Percentiles rank a stretch among this genome's conserved stretches.
Conservation (phyloP, 495 filamentous ascomycete genomes). For the Geopyxis carbonaria region DNA sequence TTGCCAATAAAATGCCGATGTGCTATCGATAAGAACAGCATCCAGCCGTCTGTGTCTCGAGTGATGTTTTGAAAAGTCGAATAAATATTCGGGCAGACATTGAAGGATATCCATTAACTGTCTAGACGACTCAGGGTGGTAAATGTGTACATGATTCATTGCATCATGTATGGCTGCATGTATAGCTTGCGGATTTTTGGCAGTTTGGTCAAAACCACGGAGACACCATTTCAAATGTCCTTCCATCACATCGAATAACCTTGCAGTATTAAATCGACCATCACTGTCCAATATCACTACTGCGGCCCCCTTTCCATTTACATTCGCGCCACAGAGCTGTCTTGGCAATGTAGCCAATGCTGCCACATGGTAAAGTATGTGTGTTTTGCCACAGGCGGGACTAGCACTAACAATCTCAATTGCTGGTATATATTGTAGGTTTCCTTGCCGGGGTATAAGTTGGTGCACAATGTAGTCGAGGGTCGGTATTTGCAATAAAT, state of each 20-base stretch:
- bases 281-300: constrained; percentile 6
- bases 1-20: constrained; percentile 5
- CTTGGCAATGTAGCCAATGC: constrained; percentile 3
- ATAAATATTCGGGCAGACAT: constrained; percentile 3
- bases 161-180: no score
- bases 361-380: constrained; percentile 5
- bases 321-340: background rate
- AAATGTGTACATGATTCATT: constrained; percentile 8
- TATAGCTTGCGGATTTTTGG: no score
- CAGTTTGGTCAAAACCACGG: background rate
- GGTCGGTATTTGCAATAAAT: no score
- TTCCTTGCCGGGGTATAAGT: no score
- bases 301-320: constrained; percentile 2
- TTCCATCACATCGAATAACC: constrained; percentile 1
- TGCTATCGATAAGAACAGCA: constrained; percentile 1
- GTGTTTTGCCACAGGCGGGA: constrained; percentile 7
- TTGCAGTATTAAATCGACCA: constrained; percentile 4
- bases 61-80: background rate
- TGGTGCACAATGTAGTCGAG: no score
- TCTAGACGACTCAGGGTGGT: constrained; percentile 1
- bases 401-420: constrained; percentile 2
- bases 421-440: background rate
- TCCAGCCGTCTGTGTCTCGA: background rate
- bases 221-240: background rate
- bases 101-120: constrained; percentile 4